Conservation (phyloP, 73 alveolate species). For the Breviolum minutum region DNA sequence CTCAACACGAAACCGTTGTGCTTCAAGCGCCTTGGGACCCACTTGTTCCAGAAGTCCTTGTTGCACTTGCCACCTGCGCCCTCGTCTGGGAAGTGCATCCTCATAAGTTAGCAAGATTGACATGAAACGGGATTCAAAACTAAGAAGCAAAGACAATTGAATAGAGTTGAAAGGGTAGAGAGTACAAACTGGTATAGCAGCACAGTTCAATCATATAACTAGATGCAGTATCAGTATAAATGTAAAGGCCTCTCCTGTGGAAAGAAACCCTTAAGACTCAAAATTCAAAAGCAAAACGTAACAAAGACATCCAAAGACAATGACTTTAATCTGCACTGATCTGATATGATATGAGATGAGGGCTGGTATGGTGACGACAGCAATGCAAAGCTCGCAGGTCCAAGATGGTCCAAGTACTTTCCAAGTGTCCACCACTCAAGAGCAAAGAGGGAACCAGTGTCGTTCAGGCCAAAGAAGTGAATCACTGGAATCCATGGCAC, state of each 20-base stretch:
- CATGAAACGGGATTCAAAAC: no score
- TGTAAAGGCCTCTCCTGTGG: no score
- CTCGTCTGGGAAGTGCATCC: constrained; percentile 87
- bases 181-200: background rate
- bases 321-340: no score
- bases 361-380: no score
- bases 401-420: background rate
- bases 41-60: constrained; percentile 66
- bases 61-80: constrained; percentile 95
- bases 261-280: no score
- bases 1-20: constrained; percentile 68
- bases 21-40: constrained; percentile 52
- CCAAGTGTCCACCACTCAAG: constrained; percentile 53
- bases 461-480: constrained; percentile 90
- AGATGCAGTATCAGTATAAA: no score
- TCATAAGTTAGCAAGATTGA: background rate
- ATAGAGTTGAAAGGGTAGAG: background rate
- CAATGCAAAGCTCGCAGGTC: no score
- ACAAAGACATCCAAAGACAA: no score
- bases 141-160: no score
- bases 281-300: no score
- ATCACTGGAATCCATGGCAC: constrained; percentile 69
- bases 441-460: constrained; percentile 80
- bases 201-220: no score
- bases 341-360: no score